Conservation (phyloP, 352 stramenopile genomes). For the Phytophthora meadii region DNA sequence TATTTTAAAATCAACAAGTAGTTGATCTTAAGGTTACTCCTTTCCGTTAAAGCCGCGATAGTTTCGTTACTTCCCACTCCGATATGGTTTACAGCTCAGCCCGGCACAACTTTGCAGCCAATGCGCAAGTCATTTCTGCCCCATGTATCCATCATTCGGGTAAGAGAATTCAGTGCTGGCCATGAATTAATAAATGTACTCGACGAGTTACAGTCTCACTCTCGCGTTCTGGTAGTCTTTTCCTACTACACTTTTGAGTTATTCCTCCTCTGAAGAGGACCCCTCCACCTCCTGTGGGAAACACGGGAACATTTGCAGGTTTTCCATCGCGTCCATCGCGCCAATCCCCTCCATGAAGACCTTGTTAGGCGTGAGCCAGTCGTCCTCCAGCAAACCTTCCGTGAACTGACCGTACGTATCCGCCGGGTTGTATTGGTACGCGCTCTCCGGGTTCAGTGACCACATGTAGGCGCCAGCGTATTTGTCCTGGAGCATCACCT, state of each 20-base stretch:
- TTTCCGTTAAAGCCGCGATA: not conserved
- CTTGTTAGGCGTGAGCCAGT: constrained; percentile 74
- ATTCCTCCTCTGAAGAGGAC: constrained; percentile 12
- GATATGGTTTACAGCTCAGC: not conserved
- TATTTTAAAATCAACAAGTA: not conserved
- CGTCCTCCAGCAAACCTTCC: constrained; percentile 62
- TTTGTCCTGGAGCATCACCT: constrained; percentile 54
- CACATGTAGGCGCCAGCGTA: constrained; percentile 78
- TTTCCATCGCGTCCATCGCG: constrained; percentile 55
- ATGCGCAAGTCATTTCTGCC: too few species aligned
- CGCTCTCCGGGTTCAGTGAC: constrained; percentile 76
- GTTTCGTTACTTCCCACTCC: not conserved
- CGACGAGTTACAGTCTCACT: constrained; percentile 7
- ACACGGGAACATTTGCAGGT: constrained; percentile 70
- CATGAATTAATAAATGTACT: constrained; percentile 29
- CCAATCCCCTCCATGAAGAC: constrained; percentile 65
- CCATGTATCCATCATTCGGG: not conserved
- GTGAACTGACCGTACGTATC: constrained; percentile 62
- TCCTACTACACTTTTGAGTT: constrained; percentile 8
- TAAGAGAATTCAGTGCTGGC: constrained; percentile 1
- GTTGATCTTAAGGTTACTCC: too few species aligned
- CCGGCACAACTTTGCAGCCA: constrained; percentile 5
- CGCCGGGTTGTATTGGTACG: constrained; percentile 75
- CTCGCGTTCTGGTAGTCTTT: constrained; percentile 1
- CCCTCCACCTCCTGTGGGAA: constrained; percentile 47